Evolutionary conservation across 2,329 filamentous ascomycete genomes (phyloP).

Genomic region (Epichloe bromicola): DNA sequence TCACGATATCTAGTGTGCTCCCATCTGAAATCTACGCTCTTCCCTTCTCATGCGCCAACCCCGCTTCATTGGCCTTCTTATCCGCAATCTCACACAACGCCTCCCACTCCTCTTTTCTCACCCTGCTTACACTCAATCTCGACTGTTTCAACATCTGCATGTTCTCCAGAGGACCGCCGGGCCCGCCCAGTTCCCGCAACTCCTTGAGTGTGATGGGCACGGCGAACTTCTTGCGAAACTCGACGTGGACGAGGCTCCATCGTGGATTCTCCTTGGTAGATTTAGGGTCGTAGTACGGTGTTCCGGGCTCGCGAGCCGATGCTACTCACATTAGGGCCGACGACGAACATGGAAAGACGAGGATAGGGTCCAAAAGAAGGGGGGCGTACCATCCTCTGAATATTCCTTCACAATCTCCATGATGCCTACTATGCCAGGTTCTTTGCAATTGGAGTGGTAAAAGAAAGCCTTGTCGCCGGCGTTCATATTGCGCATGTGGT

Average conservation of each 20-base stretch:
- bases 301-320: constrained; percentile 19
- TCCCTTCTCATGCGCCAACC: constrained; percentile 22
- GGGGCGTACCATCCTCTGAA: constrained; percentile 55
- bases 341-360: background rate
- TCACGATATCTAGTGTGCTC: background rate
- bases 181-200: constrained; percentile 50
- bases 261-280: constrained; percentile 41
- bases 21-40: background rate
- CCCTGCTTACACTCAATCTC: constrained; percentile 68
- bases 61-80: constrained; percentile 26
- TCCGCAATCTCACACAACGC: constrained; percentile 43
- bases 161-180: constrained; percentile 45
- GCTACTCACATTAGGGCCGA: constrained; percentile 11
- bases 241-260: constrained; percentile 84
- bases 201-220: constrained; percentile 57
- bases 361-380: background rate
- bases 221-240: constrained; percentile 72
- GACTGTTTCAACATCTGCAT: constrained; percentile 77
- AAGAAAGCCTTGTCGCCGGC: constrained; percentile 89
- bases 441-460: constrained; percentile 90
- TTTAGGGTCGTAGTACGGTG: constrained; percentile 71
- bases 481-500: constrained; percentile 86
- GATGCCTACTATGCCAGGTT: constrained; percentile 72
- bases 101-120: constrained; percentile 51
- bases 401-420: constrained; percentile 85